Base-by-base conservation (phyloP, 495 filamentous ascomycete species). In the Sabuloglossum arenarium region DNA sequence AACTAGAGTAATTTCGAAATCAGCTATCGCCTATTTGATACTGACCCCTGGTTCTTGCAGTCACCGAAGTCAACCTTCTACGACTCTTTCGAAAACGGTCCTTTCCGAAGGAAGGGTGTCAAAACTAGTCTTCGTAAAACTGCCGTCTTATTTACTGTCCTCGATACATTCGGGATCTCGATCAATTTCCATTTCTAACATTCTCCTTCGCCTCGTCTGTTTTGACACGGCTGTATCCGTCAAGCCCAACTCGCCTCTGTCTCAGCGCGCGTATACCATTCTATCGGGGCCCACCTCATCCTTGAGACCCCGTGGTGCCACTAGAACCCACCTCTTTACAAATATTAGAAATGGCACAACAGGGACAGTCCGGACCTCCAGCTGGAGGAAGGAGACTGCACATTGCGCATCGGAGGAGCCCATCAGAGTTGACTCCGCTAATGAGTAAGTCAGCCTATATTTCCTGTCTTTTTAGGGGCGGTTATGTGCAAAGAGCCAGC, bases 391-490 rank as follows among this genome's bases (percentile, higher is more conserved):
- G 91, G 64, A 84, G 88, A 68, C 79, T 97, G 61, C 90, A 97
- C 71, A 96, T 98, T 67, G 91, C 93, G 64, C 91, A 98, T 71
- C 82, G 91, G 65, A 79, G 91, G 69, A 97, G 88, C 71, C 91
- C 91, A 50, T 97, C 93, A 59, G 93, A 97, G 76, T 75, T 98
- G 64, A 98, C 91, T 49, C 93, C 93, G 58, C 73, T 98, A 69
- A 95, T 97, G 86, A 94, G 93, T 89, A 89, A 76, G 89, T 84
- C 72, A 62, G 63, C 68, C 56, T 71, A 4, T 51, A 51, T 6
- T 29, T 28, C 23, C 25, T n/a, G n/a, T n/a, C n/a, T n/a, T n/a
- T n/a, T n/a, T n/a, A n/a, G n/a, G n/a, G n/a, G n/a, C n/a, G n/a
- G n/a, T 34, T 55, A 32, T 57, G n/a, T 43, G 31, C 45, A 51